Evolutionary conservation across 331 rosid species (phyloP), one percentile per base, ranked within the genome.

Genomic region (Pyracantha coccinea): DNA sequence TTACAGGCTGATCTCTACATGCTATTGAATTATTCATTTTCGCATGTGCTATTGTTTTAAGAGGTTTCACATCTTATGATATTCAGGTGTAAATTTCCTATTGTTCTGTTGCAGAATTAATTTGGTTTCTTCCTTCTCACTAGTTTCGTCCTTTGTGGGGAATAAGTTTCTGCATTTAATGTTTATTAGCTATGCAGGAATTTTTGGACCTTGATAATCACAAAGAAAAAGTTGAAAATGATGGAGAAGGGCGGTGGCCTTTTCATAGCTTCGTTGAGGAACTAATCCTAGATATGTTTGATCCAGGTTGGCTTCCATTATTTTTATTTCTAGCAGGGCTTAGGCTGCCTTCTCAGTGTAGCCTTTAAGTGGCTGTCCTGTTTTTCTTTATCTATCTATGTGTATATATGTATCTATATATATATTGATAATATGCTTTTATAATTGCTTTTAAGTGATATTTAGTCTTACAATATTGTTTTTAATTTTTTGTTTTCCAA

Each of bases 281-380:
- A 79, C 92, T 94, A 76, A 85, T 94, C 72, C 79, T 91, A 73
- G 99, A 92, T 79, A 90, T 94, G 91, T 94, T 94, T 78, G 96
- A 92, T 87, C 91, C 94, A 80, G 94, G 99, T 94, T 87, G 85
- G 80, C 68, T 9, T 77, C 10, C 54, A 17, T 41, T 28, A 53
- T 23, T 63, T 29, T 28, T 29, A 23, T 69, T 60, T 24, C 61
- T 55, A 33, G 47, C 35, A 47, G 64, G 31, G 44, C 19, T 9
- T 70, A 28, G 60, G 61, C 53, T 71, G 47, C 63, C 29, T n/a
- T 14, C 15, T 53, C 33, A 4, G 20, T 72, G 57, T 24, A 35
- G 19, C 29, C 27, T 24, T 35, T 19, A 60, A 72, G 52, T 65
- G 41, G 45, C 44, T 17, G 20, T 29, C 15, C 68, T 63, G 13